Conservation (phyloP, 2,329 filamentous ascomycete genomes). For the Pseudopyrenochaeta lycopersici region DNA sequence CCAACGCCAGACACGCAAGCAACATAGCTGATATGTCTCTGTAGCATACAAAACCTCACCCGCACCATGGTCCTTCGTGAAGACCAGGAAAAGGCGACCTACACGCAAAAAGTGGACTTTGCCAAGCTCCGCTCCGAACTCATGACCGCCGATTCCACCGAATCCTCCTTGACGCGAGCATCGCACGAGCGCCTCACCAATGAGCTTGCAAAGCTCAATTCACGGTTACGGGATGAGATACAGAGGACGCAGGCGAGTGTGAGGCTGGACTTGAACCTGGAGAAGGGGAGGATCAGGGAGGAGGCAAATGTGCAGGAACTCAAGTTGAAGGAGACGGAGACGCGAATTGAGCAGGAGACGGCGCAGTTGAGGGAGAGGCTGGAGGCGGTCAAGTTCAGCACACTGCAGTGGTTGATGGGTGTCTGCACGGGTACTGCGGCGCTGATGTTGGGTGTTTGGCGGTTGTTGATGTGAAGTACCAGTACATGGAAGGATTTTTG, state of each 20-base stretch:
- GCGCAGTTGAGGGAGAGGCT: slow-evolving; percentile 89
- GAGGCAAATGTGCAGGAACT: slow-evolving; percentile 96
- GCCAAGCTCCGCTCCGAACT: slow-evolving; percentile 96
- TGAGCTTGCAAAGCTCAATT: slow-evolving; percentile 93
- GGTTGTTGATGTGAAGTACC: slow-evolving; percentile 67
- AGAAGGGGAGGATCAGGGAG: slow-evolving; percentile 95
- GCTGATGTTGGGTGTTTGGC: slow-evolving; percentile 73
- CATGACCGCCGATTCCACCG: slow-evolving; percentile 88
- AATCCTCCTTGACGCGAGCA: slow-evolving; percentile 85
- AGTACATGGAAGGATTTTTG: background rate
- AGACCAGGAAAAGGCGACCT: slow-evolving; percentile 81
- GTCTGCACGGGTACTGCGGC: slow-evolving; percentile 73
- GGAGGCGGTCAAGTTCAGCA: slow-evolving; percentile 97
- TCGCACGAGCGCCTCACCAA: slow-evolving; percentile 93
- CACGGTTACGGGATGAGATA: slow-evolving; percentile 89
- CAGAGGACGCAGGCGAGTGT: slow-evolving; percentile 93
- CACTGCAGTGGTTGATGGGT: slow-evolving; percentile 95
- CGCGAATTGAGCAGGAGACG: slow-evolving; percentile 96
- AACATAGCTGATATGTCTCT: background rate
- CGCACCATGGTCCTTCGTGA: slow-evolving; percentile 98
- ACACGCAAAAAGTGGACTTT: slow-evolving; percentile 93
- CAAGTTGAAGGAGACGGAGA: slow-evolving; percentile 98
- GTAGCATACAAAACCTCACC: slow-evolving; percentile 92
- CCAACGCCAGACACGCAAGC: background rate
- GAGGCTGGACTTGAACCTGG: slow-evolving; percentile 89